Percentiles rank a stretch among this genome's conserved stretches.
Evolutionary conservation across 306 rosid genomes (phyloP).

Genomic region (Lotus japonicus): DNA sequence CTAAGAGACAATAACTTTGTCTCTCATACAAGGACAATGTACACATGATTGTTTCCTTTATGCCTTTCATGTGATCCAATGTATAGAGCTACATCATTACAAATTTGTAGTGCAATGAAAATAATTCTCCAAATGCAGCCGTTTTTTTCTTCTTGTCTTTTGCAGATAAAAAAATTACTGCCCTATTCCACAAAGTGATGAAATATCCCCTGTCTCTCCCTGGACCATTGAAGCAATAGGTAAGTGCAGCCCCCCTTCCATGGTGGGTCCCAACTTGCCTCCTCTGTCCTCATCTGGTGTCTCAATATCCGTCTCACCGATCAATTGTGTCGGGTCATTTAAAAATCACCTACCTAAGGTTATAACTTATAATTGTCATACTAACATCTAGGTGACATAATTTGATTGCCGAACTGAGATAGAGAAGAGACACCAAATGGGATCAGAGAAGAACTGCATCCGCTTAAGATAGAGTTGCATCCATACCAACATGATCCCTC

Average conservation of each 20-base stretch:
- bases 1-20: slow-evolving; percentile 30
- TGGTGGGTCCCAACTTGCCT: slow-evolving; percentile 17
- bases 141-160: slow-evolving; percentile 14
- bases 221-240: slow-evolving; percentile 33
- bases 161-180: slow-evolving; percentile 24
- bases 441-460: no score
- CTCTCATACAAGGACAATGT: slow-evolving; percentile 34
- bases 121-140: slow-evolving; percentile 31
- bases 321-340: no score
- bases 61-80: slow-evolving; percentile 40
- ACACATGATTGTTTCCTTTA: background rate
- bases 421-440: background rate
- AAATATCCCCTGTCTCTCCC: slow-evolving; percentile 17
- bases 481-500: slow-evolving; percentile 31
- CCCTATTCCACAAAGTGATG: slow-evolving; percentile 24
- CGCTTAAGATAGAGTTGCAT: background rate
- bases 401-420: no score
- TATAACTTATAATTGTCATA: no score
- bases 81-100: slow-evolving; percentile 8
- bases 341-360: no score
- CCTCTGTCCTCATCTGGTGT: background rate
- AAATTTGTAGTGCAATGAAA: slow-evolving; percentile 18
- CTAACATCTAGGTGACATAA: no score
- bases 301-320: no score
- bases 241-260: background rate